Conservation (phyloP, 306 rosid genomes). For the Dryas octopetala region DNA sequence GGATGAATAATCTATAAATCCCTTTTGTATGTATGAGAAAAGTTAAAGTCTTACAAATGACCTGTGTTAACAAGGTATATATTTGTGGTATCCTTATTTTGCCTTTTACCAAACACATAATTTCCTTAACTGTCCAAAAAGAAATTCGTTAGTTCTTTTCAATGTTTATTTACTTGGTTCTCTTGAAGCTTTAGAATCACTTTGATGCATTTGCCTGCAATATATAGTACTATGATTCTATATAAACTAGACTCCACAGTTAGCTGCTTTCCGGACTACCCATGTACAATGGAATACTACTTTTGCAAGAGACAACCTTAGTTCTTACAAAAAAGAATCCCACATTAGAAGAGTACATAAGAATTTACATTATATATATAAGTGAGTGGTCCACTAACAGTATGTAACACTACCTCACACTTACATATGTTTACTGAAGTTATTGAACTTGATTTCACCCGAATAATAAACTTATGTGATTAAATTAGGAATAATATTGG, state of each 20-base stretch:
- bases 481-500: too few relatives aligned
- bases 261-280: conserved; percentile 13
- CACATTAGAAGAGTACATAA: too few relatives aligned
- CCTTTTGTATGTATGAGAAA: conserved; percentile 27
- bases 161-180: conserved; percentile 27
- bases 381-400: too few relatives aligned
- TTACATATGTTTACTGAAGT: too few relatives aligned
- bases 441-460: too few relatives aligned
- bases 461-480: too few relatives aligned
- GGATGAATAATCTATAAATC: not conserved
- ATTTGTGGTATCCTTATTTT: conserved; percentile 25
- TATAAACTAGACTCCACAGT: conserved; percentile 3
- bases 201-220: conserved; percentile 31
- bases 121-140: conserved; percentile 59
- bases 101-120: conserved; percentile 34
- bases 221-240: conserved; percentile 21
- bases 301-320: conserved; percentile 33
- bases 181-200: conserved; percentile 39
- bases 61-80: conserved; percentile 18
- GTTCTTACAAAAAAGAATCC: not conserved
- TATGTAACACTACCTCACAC: too few relatives aligned
- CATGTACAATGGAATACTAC: conserved; percentile 8
- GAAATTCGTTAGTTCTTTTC: conserved; percentile 55
- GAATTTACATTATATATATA: too few relatives aligned
- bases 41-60: conserved; percentile 40